Base-by-base conservation (phyloP, 164 flowering plant genomes). In the Amborella trichopoda region DNA sequence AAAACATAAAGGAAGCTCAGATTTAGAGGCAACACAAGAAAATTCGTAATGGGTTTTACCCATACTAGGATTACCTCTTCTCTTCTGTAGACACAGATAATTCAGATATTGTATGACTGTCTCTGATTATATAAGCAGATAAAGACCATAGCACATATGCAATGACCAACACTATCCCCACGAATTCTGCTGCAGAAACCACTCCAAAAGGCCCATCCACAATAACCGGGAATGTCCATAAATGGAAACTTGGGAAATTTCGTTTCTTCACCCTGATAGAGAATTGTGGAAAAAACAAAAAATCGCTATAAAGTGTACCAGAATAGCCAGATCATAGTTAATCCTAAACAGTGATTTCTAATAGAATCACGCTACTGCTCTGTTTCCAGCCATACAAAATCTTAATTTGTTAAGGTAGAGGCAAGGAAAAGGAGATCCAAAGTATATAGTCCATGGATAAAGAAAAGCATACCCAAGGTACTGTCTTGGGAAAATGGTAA, bases 191-290 rank as follows among this genome's bases (percentile, higher is more conserved):
- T 14, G 87, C 94, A 13, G 91, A 71, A 46, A 90, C 89, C 50
- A 90, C 94, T 27, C 95, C 95, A 56, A 90, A 83, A 13, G 87
- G 94, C 34, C 94, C 95, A 58, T 81, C 78, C 27, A 86, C 80
- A 26, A 86, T 62, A 5, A 80, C 70, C 2, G 95, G 98, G 50
- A 90, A 78, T 6, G 98, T 90, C 98, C 94, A 81, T 42, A 90
- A 48, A n/a, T 89, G 74, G 41, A 76, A 68, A 14, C 67, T 48
- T 18, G 91, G 83, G 27, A 39, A 19, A 48, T 64, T 77, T 6
- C 48, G 20, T 18, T 26, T 45, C 71, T 72, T 74, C 62, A 53
- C 61, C 57, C 87, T 81, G 55, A 6, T 24, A 37, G 6, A 11
- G 21, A 26, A 18, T 17, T 3, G 30, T 21, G 19, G 26, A 40